Base-by-base conservation (phyloP, 2,329 filamentous ascomycete species). In the Ceratocystis lukuohia region DNA sequence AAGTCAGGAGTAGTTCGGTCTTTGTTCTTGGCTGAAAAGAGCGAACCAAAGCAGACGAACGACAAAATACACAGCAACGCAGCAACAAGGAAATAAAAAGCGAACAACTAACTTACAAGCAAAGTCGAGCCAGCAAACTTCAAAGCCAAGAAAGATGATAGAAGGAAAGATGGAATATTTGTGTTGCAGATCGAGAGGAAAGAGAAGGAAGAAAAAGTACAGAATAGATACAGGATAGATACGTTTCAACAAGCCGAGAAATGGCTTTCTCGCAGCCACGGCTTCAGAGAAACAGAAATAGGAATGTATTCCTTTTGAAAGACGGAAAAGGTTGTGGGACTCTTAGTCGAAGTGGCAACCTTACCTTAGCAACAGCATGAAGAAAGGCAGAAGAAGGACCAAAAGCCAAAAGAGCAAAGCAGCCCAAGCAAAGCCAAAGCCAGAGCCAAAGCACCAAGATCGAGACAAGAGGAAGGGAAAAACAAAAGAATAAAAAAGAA, bases 81-180 rank as follows among this genome's bases (percentile, higher is more conserved):
- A 64, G 62, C 22, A 25, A 25, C n/a, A 17, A 59, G 8, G 30
- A 46, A 41, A 62, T 25, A 25, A 62, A 41, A 28, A 44, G 63
- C 37, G 44, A 37, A n/a, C 63, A 33, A 59, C 28, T 59, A 33
- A 59, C 56, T 59, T 17, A 59, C 56, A 37, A 59, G 15, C 30
- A 59, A 59, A 59, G 56, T 30, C 56, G 15, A 59, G 22, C 56
- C 56, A 37, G 56, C 28, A 59, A 37, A 37, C 56, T 59, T 30
- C 56, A 33, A 6, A 8, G 56, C 6, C 56, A 17, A 59, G 25
- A 20, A 37, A 17, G 56, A 37, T n/a, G 56, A 59, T 59, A 28
- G 25, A 30, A 37, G 7, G 3, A 53, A 50, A 20, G 48, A 50
- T 10, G 48, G 8, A n/a, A 50, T 20, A 25, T 50, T 53, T 15